Base-by-base conservation (phyloP, 2,329 filamentous ascomycete species). In the Parafenestella ontariensis region DNA sequence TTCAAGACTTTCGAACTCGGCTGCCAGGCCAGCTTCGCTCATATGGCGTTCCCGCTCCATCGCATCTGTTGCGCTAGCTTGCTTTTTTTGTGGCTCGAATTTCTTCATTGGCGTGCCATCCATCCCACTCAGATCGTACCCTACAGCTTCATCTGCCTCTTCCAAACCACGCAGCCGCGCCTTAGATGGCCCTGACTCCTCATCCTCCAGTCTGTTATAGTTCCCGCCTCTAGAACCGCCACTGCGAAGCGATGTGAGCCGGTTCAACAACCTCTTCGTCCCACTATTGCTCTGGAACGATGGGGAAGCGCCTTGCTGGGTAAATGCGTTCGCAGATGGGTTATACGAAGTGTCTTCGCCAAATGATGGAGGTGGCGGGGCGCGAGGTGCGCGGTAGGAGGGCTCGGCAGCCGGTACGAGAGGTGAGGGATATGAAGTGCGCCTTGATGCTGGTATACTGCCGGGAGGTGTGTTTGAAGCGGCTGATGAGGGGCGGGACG, bases 1-100 rank as follows among this genome's bases (percentile, higher is more conserved):
- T 39, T 75, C 73, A 10, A 76, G 62, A 24, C 68, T 59, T 41
- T 75, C 69, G 36, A 65, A 76, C 45, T 77, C 74, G 11, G 73
- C 73, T 42, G 67, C 69, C 43, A 66, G 70, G 9, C 72, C 69
- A 17, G 70, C 72, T 33, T 74, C 68, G 24, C 60, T 61, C 23
- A 73, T 41, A 36, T 70, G 51, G 2, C 58, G 61, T 23, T 66
- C 58, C 17, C 57, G 53, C 26, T 68, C 58, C n/a, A 50, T 58
- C 4, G 62, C 49, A 42, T 64, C 61, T 23, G 60, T 50, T 11
- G 54, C 52, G 40, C 45, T 59, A 17, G 33, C 43, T 10, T 31
- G 29, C 21, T 59, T 62, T 34, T 49, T 58, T 34, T 49, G 55
- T 4, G 56, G 48, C 39, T 59, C 58, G 24, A 74, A 60, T 1